Evolutionary conservation across 345 rosid genomes (phyloP).

Genomic region (Hibiscus trionum): DNA sequence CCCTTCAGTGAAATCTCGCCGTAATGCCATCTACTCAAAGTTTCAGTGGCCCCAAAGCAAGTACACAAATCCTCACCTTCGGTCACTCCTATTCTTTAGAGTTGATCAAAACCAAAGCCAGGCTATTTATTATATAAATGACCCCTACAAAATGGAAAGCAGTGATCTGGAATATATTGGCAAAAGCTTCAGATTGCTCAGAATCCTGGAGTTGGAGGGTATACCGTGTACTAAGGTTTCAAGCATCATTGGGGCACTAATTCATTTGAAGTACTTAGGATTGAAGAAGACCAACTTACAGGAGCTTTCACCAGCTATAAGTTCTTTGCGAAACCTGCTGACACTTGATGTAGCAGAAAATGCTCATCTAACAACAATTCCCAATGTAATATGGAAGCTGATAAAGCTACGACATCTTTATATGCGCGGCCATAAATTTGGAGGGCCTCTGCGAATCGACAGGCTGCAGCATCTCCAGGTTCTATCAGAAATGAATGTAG

Average conservation of each 20-base stretch:
- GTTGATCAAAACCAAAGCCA: constrained; percentile 5
- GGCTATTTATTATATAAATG: neutral
- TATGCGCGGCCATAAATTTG: constrained; percentile 10
- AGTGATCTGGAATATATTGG: constrained; percentile 10
- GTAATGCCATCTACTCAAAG: neutral
- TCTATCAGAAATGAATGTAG: constrained; percentile 12
- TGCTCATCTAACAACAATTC: constrained; percentile 11
- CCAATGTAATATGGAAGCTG: constrained; percentile 15
- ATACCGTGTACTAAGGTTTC: constrained; percentile 13
- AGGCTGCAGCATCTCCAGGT: constrained; percentile 18
- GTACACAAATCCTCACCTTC: neutral
- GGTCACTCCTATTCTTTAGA: constrained; percentile 16
- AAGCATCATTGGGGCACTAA: constrained; percentile 12
- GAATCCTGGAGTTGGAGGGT: constrained; percentile 22
- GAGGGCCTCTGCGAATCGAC: constrained; percentile 12
- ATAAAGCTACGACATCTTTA: constrained; percentile 10
- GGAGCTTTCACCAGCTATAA: constrained; percentile 9
- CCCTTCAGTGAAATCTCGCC: constrained; percentile 6
- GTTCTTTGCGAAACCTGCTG: constrained; percentile 15
- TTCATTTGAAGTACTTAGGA: constrained; percentile 21
- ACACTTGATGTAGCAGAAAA: constrained; percentile 18
- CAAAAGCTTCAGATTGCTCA: constrained; percentile 3
- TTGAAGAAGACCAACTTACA: constrained; percentile 13
- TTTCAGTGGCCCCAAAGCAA: neutral
- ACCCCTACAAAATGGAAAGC: constrained; percentile 12